A percentile compares a stretch with the other conserved stretches of the same genome.
phyloP scores from a whole-genome alignment of 345 rosid genomes.

The Triadica sebifera region DNA sequence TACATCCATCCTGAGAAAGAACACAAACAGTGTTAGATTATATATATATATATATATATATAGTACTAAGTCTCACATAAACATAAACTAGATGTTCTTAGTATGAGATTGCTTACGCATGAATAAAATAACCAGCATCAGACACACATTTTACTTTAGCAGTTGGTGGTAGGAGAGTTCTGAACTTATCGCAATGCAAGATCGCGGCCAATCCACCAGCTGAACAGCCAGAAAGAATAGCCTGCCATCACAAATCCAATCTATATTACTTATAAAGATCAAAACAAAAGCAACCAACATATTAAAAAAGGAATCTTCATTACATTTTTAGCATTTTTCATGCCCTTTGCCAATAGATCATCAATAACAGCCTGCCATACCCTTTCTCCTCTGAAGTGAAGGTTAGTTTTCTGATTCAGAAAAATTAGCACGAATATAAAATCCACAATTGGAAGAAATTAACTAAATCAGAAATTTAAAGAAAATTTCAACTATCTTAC shows the following conservation, averaged over 20 bases:
- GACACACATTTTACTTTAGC: constrained; percentile 85
- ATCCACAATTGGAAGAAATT: not conserved
- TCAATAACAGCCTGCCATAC: constrained; percentile 70
- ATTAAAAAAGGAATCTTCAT: not conserved
- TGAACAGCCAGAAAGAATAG: constrained; percentile 89
- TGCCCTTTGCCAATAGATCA: constrained; percentile 79
- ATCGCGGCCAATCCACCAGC: constrained; percentile 92
- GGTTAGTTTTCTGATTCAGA: constrained; percentile 62
- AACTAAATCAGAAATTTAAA: not conserved
- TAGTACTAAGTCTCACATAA: not conserved
- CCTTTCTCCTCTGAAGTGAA: constrained; percentile 93
- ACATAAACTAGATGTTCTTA: not conserved
- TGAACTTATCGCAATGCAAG: constrained; percentile 84
- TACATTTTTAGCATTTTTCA: constrained; percentile 79
- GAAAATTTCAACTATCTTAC: constrained; percentile 37
- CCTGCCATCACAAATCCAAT: constrained; percentile 39
- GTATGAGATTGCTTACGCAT: constrained; percentile 43
- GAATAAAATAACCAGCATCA: constrained; percentile 92
- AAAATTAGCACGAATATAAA: constrained; percentile 25
- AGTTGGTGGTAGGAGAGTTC: constrained; percentile 54
- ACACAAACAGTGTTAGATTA: not conserved
- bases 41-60: too few species aligned
- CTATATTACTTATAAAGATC: not conserved
- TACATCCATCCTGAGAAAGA: constrained; percentile 63
- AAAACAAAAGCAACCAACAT: not conserved